phyloP scores from a whole-genome alignment of 129 eudicot genomes.

The Rutidosis leptorrhynchoides region DNA sequence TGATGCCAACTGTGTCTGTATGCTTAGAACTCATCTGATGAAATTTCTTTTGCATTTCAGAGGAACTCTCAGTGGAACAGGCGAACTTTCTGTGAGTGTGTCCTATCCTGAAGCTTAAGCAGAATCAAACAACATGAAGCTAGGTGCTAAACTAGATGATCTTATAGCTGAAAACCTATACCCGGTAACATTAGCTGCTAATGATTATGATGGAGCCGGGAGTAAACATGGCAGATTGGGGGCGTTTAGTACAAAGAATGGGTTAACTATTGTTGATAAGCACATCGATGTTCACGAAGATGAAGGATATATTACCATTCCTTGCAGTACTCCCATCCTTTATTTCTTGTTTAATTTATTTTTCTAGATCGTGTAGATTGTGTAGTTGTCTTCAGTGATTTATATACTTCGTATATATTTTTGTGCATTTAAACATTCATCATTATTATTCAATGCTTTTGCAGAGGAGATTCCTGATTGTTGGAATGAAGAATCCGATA shows the following conservation, averaged over 20 bases:
- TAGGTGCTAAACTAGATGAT: constrained; percentile 51
- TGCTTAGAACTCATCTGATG: constrained; percentile 15
- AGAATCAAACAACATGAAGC: constrained; percentile 34
- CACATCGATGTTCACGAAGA: constrained; percentile 78
- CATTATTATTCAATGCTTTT: constrained; percentile 17
- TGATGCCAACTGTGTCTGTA: constrained; percentile 6
- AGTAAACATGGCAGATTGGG: constrained; percentile 29
- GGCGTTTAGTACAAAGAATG: constrained; percentile 25
- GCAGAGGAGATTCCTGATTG: constrained; percentile 72
- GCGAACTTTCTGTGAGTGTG: constrained; percentile 48
- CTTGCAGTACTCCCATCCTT: constrained; percentile 42
- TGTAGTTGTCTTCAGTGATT: too few relatives aligned
- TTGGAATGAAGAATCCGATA: constrained; percentile 62
- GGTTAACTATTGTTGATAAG: constrained; percentile 36
- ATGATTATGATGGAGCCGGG: constrained; percentile 30
- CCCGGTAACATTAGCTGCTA: constrained; percentile 22
- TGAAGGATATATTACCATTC: constrained; percentile 73
- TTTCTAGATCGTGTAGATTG: too few relatives aligned
- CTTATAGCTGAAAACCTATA: constrained; percentile 51
- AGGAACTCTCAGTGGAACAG: constrained; percentile 27
- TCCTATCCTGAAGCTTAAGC: constrained; percentile 25
- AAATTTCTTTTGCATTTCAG: constrained; percentile 31
- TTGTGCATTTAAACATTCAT: too few relatives aligned
- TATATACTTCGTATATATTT: too few relatives aligned
- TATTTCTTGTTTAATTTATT: constrained; percentile 20